phyloP scores from a whole-genome alignment of 2,329 filamentous ascomycete genomes.

The Phialophora chinensis region DNA sequence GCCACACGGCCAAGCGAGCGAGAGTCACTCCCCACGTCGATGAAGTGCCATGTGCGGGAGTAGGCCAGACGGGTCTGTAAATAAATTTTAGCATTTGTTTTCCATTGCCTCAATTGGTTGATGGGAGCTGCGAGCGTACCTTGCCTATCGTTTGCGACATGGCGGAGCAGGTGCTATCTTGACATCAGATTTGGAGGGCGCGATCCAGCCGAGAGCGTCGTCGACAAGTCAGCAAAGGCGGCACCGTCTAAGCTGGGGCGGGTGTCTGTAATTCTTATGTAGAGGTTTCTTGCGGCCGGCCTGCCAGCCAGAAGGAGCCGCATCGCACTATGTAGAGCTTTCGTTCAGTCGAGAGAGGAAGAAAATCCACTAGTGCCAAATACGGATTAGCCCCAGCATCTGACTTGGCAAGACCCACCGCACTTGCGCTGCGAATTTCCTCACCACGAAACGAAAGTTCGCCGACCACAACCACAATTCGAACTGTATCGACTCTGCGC shows the following conservation, averaged over 20 bases:
- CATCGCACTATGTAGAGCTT: background rate
- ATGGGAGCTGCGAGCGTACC: conserved; percentile 41
- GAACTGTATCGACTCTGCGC: conserved; percentile 33
- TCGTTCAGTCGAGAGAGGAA: background rate
- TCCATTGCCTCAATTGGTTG: background rate
- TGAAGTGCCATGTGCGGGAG: conserved; percentile 92
- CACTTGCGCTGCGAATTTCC: conserved; percentile 20
- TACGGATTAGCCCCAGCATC: background rate
- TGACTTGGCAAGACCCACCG: conserved; percentile 14
- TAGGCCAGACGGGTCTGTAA: conserved; percentile 90
- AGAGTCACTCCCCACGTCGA: conserved; percentile 70
- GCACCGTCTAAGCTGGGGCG: background rate
- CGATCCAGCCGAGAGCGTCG: background rate
- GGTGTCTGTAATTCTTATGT: background rate
- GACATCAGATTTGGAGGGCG: conserved; percentile 13
- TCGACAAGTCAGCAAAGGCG: background rate
- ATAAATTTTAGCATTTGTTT: conserved; percentile 5
- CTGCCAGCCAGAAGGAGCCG: background rate
- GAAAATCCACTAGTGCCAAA: conserved; percentile 4
- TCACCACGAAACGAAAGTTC: conserved; percentile 3
- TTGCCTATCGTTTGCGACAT: conserved; percentile 56
- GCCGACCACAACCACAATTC: background rate
- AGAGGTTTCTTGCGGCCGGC: background rate
- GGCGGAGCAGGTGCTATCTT: conserved; percentile 35
- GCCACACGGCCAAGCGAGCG: conserved; percentile 52